These are phyloP conservation scores for Sugiyamaella sp. DNA, from an alignment of 1,139 yeast genomes.

Conservation along the genomic window DNA sequence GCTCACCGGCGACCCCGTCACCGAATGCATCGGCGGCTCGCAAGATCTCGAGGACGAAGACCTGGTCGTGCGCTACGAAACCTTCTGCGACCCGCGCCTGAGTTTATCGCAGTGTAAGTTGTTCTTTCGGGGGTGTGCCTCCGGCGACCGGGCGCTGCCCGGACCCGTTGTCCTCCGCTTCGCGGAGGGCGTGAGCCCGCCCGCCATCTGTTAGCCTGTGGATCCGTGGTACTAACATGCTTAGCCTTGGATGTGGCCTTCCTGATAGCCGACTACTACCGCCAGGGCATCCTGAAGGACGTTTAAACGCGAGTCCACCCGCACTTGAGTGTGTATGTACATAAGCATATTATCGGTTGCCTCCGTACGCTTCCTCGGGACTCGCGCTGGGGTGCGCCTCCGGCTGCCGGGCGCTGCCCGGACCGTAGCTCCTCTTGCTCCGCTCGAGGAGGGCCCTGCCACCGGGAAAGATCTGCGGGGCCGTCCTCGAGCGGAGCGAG, in stretches of 20 bases:
- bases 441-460: constrained; percentile 9
- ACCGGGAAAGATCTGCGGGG: too few species aligned
- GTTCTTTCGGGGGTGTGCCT: not conserved
- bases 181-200: not conserved
- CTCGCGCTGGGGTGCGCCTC: too few species aligned
- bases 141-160: not conserved
- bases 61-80: constrained; percentile 46
- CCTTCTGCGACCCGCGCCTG: constrained; percentile 50
- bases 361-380: too few species aligned
- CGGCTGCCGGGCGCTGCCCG: constrained; percentile 13
- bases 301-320: not conserved
- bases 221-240: not conserved
- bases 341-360: not conserved
- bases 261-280: constrained; percentile 44
- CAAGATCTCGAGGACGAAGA: constrained; percentile 47
- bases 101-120: constrained; percentile 42
- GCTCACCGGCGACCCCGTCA: constrained; percentile 50
- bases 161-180: not conserved
- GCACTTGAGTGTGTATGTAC: not conserved
- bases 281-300: constrained; percentile 23
- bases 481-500: constrained; percentile 8
- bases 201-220: not conserved
- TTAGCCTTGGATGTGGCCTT: constrained; percentile 47
- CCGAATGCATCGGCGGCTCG: constrained; percentile 52
- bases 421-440: constrained; percentile 8